Evolutionary conservation across 192 early-diverging fungal species (phyloP), one percentile per base, ranked within the genome.

Genomic region (Coemansia sp.): DNA sequence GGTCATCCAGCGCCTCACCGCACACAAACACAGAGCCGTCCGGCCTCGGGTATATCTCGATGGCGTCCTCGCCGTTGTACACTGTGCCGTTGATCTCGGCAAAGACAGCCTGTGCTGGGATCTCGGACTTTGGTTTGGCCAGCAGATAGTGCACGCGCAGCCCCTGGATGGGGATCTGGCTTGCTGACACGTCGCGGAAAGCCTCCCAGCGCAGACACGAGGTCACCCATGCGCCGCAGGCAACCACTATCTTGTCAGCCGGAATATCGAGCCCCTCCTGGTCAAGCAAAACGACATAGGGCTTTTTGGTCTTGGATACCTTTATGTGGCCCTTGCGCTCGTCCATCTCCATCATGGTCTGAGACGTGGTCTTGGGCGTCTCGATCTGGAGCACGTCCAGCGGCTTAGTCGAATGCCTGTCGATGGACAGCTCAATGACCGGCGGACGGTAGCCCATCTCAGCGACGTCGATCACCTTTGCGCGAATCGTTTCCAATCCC

Each of bases 41-140:
- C 1, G 72, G 72, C n/a, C 81, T 68, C 20, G 81, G 76, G 28
- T 83, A 83, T 15, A 83, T 83, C 63, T 83, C 81, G 34, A 83
- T 83, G 3, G 81, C 81, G 28, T 83, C 76, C 52, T 83, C 81
- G 51, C 81, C 81, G 36, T 67, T 78, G 66, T 83, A 83, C 43
- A 78, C 75, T 8, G 81, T 83, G 73, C 76, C 81, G 45, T 83
- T 83, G 72, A 83, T 83, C 64, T 83, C 81, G 52, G 76, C 75
- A 78, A 83, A 83, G 43, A 83, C 72, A 3, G 75, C 75, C 54
- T 83, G 81, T 3, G 81, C 75, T 8, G 81, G 76, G 3, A 83
- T 34, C 18, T 62, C 72, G 51, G 34, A 22, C 51, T 72, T 71
- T 15, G 81, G 81, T 53, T 72, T 74, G 56, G 73, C 72, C 17